Conservation (phyloP, 2,329 filamentous ascomycete genomes). For the Ceratocystis lukuohia region DNA sequence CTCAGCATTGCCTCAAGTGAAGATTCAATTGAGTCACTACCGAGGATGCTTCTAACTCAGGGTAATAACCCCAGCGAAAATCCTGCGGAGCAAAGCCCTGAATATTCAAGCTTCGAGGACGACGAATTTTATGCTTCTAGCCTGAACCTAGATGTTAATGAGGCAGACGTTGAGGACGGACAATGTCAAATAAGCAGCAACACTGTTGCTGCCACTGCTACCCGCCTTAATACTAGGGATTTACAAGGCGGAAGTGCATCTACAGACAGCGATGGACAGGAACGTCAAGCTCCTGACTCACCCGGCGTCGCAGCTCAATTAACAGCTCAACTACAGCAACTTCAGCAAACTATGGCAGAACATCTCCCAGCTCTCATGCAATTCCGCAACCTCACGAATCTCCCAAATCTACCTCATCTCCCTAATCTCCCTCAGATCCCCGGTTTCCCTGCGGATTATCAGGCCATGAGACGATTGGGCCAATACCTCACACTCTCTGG, state of each 20-base stretch:
- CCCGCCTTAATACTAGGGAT: constrained; percentile 3
- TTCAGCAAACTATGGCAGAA: constrained; percentile 57
- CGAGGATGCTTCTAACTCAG: constrained; percentile 12
- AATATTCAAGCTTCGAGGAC: constrained; percentile 35
- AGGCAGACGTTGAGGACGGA: constrained; percentile 23
- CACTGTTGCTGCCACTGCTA: not conserved
- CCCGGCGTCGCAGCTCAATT: constrained; percentile 62
- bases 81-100: constrained; percentile 22
- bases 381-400: constrained; percentile 38
- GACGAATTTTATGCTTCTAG: constrained; percentile 32
- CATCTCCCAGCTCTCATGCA: constrained; percentile 37
- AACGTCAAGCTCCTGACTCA: constrained; percentile 21
- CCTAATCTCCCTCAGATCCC: constrained; percentile 40
- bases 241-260: constrained; percentile 7
- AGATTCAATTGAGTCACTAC: constrained; percentile 16
- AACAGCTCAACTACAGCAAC: constrained; percentile 58
- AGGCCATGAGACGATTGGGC: constrained; percentile 59
- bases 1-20: constrained; percentile 9
- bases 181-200: not conserved
- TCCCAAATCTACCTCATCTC: constrained; percentile 46
- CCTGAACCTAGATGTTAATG: constrained; percentile 28
- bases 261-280: constrained; percentile 7
- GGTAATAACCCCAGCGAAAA: not conserved
- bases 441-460: constrained; percentile 55
- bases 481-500: constrained; percentile 50